These are phyloP conservation scores for Karstenula rhodostoma DNA, from an alignment of 2,329 filamentous ascomycete species.

Conservation along the genomic window DNA sequence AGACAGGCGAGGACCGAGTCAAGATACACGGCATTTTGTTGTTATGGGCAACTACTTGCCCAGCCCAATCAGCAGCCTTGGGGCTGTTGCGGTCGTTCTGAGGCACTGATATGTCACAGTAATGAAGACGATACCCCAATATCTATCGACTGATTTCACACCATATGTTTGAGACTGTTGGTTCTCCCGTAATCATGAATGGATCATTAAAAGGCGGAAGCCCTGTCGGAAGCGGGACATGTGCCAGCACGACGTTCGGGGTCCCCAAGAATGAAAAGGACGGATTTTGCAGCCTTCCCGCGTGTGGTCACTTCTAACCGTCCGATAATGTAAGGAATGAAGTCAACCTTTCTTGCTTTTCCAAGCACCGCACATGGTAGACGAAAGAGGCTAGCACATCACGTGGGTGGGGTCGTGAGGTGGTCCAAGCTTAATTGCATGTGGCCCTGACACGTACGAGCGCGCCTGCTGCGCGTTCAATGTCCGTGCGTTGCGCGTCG, in stretches of 20 bases:
- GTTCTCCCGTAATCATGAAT: not conserved
- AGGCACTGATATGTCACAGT: not conserved
- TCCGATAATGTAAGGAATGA: not conserved
- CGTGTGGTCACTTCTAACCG: not conserved
- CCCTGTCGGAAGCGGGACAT: not conserved
- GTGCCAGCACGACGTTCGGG: not conserved
- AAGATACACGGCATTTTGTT: not conserved
- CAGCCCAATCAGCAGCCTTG: not conserved
- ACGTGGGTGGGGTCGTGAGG: slow-evolving; percentile 10
- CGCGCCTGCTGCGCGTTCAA: too few relatives aligned
- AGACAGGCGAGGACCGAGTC: not conserved
- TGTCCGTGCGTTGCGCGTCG: slow-evolving; percentile 11
- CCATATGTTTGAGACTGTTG: too few relatives aligned
- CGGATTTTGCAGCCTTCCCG: too few relatives aligned
- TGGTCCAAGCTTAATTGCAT: slow-evolving; percentile 22
- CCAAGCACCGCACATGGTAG: not conserved
- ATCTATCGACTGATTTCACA: not conserved
- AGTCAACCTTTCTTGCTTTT: not conserved
- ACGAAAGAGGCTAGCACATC: not conserved
- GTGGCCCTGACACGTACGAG: too few relatives aligned
- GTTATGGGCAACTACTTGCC: too few relatives aligned
- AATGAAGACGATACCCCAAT: slow-evolving; percentile 4
- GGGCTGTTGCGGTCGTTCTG: not conserved
- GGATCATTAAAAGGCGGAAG: not conserved
- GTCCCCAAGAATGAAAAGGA: not conserved